phyloP scores from a whole-genome alignment of 352 stramenopile genomes.

The Thalassiosira mediterranea region DNA sequence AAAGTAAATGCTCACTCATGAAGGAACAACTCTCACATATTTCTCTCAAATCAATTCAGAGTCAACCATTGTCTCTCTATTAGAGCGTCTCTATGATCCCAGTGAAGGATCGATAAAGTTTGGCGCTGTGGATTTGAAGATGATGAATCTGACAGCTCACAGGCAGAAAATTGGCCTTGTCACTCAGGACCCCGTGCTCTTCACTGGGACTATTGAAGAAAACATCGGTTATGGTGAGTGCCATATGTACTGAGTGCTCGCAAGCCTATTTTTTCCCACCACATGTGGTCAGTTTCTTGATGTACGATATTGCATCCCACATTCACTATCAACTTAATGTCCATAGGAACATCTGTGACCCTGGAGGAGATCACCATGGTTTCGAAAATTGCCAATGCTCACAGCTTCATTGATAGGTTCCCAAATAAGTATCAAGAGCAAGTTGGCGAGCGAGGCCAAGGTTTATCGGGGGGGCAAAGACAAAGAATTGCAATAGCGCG shows the following conservation, averaged over 20 bases:
- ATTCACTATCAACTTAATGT: no score
- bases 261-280: no score
- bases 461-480: slow-evolving; percentile 66
- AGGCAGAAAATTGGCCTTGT: slow-evolving; percentile 88
- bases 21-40: no score
- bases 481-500: slow-evolving; percentile 90
- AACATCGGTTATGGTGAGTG: slow-evolving; percentile 88
- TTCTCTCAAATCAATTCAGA: no score
- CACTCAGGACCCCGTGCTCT: slow-evolving; percentile 89
- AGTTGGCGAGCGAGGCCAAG: slow-evolving; percentile 84
- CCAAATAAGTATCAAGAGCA: slow-evolving; percentile 84
- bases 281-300: no score
- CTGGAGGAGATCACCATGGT: slow-evolving; percentile 85
- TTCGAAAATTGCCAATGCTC: slow-evolving; percentile 89
- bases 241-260: no score
- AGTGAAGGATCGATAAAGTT: slow-evolving; percentile 84
- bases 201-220: slow-evolving; percentile 78
- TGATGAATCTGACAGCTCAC: slow-evolving; percentile 84
- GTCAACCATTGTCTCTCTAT: slow-evolving; percentile 84
- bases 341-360: slow-evolving; percentile 25
- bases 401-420: slow-evolving; percentile 90
- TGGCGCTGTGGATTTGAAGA: slow-evolving; percentile 85
- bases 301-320: no score
- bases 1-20: no score
- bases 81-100: slow-evolving; percentile 87